Evolutionary conservation across 192 early-diverging fungal species (phyloP), one percentile per base, ranked within the genome.

Genomic region (Lunasporangiospora selenospora): DNA sequence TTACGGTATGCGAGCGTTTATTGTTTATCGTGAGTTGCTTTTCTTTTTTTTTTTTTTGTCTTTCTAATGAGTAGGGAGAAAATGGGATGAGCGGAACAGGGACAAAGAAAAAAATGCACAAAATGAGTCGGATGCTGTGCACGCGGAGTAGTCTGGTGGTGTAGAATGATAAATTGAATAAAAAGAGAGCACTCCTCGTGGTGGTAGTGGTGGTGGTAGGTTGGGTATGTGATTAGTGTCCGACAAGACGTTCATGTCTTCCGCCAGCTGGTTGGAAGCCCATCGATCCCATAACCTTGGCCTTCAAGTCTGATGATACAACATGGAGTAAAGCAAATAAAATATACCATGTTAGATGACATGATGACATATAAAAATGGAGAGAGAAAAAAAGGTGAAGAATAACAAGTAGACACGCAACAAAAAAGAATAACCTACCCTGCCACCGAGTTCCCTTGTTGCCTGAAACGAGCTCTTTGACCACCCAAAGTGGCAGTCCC

Each of bases 401-500:
- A 32, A 10, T 43, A 13, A 23, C 7, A 18, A 13, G 26, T 19
- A n/a, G 4, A 18, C 19, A 11, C 6, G 8, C 7, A 18, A 19
- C 18, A 32, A 50, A 34, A 50, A 0, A 50, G 19, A 6, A 44
- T 41, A 42, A 34, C 54, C 56, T 63, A 77, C 75, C 65, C 46
- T 73, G 39, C 80, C 77, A 76, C 49, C 75, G 49, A 3, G 57
- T 58, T 33, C 52, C 62, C 23, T 76, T 50, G 21, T 65, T 58
- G 21, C 66, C 67, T 5, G 60, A 65, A 18, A 81, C 76, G 21
- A 81, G 69, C 7, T 81, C 79, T 26, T 78, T 69, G 53, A 81
- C 24, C 10, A 79, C 55, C 83, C 83, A 87, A 27, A 87, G 61
- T 13, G 85, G 85, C 31, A 87, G 36, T 15, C 81, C 82, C 2